Evolutionary conservation across 306 rosid genomes (phyloP).

Genomic region (Nissolia schottii): DNA sequence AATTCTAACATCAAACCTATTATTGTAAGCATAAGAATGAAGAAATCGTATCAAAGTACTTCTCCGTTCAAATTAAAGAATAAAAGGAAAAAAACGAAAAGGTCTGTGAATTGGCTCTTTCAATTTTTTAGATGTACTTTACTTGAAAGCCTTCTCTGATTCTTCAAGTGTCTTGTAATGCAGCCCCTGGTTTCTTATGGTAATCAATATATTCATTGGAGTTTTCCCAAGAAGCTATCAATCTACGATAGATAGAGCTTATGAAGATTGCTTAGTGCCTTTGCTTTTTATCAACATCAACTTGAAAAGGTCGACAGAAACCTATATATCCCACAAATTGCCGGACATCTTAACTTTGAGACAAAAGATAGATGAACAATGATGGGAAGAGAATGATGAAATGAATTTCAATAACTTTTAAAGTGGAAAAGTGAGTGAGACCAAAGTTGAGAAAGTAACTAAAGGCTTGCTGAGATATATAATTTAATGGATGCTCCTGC

Average conservation of each 20-base stretch:
- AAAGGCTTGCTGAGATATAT: not conserved
- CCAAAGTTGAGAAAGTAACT: not conserved
- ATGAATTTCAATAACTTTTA: not conserved
- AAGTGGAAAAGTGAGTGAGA: not conserved
- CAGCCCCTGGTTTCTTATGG: not conserved
- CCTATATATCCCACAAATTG: not conserved
- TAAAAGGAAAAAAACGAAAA: no score
- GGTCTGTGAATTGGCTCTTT: no score
- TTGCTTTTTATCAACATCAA: not conserved
- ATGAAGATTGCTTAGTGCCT: not conserved
- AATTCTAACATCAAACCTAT: no score
- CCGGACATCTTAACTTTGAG: not conserved
- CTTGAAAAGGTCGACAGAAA: not conserved
- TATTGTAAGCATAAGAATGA: no score
- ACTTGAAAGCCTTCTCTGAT: no score
- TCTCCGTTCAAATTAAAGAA: no score
- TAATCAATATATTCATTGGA: not conserved
- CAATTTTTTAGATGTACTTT: no score
- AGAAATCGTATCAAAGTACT: no score
- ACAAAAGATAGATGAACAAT: not conserved
- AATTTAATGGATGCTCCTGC: not conserved
- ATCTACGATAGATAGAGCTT: no score
- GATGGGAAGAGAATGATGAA: not conserved
- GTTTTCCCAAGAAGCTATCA: not conserved
- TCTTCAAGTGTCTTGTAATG: no score